A percentile compares a stretch with the other conserved stretches of the same genome.
Conservation (phyloP, 148 eudicot genomes). For the Vaccinium myrtillus region DNA sequence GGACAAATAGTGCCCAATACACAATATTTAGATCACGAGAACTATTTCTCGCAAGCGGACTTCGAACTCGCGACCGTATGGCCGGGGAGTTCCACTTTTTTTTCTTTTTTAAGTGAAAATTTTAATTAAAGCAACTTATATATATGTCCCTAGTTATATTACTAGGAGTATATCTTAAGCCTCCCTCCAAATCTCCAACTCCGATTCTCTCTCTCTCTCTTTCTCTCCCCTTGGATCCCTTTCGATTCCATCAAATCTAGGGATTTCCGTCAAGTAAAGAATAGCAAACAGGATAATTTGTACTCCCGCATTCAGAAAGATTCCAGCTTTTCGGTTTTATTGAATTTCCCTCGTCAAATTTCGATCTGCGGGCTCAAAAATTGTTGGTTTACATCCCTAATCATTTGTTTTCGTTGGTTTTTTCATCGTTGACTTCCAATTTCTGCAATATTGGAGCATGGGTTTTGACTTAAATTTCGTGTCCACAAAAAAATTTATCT, state of each 20-base stretch:
- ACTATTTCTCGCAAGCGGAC: too few species aligned
- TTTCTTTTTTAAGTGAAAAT: too few species aligned
- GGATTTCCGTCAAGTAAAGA: neutral
- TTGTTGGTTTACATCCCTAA: too few species aligned
- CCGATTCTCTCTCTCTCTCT: neutral
- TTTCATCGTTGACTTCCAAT: conserved; percentile 9
- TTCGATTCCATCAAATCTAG: neutral
- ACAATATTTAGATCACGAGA: too few species aligned
- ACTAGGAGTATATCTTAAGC: neutral
- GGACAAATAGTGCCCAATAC: too few species aligned
- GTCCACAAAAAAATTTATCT: too few species aligned
- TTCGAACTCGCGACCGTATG: too few species aligned
- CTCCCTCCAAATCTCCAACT: neutral
- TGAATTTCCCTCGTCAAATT: neutral
- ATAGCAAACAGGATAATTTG: neutral
- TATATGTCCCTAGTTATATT: too few species aligned
- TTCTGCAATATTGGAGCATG: conserved; percentile 2
- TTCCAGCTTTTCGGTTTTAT: neutral
- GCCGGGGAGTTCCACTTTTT: too few species aligned
- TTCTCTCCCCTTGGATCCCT: neutral
- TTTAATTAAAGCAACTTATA: too few species aligned
- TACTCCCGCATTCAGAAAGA: neutral
- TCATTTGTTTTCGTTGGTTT: neutral
- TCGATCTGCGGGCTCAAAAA: neutral
- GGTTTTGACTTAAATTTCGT: neutral